phyloP scores from a whole-genome alignment of 257 asterid genomes.

The Gentiana straminea region DNA sequence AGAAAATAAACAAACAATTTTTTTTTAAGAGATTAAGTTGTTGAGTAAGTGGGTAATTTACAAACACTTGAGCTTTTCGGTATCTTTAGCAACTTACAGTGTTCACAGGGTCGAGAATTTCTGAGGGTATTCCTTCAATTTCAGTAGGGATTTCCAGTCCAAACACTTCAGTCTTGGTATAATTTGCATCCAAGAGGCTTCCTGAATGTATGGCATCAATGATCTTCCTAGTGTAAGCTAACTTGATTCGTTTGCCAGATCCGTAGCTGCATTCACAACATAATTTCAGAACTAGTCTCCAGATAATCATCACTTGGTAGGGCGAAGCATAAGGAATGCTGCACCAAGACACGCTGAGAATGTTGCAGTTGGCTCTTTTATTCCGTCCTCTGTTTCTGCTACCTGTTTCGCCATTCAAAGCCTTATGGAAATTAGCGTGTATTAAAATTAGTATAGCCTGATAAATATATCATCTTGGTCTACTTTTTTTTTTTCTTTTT shows the following conservation, averaged over 20 bases:
- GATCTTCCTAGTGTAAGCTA: slow-evolving; percentile 72
- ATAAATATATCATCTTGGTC: neutral
- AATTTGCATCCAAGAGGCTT: slow-evolving; percentile 37
- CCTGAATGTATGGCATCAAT: slow-evolving; percentile 75
- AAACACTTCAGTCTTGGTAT: slow-evolving; percentile 53
- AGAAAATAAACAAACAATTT: neutral
- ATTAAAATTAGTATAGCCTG: too few relatives aligned
- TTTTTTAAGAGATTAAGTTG: too few relatives aligned
- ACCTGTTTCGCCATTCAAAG: slow-evolving; percentile 27
- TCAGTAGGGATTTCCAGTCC: slow-evolving; percentile 68
- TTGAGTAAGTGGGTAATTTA: slow-evolving; percentile 1
- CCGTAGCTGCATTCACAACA: slow-evolving; percentile 38
- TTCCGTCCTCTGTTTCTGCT: slow-evolving; percentile 80
- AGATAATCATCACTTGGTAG: slow-evolving; percentile 17
- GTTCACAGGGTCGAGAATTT: slow-evolving; percentile 64
- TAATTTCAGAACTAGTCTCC: neutral
- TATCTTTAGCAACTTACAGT: slow-evolving; percentile 31
- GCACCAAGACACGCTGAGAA: slow-evolving; percentile 88
- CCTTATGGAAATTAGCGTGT: neutral
- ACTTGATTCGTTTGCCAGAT: slow-evolving; percentile 56
- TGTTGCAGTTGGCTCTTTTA: slow-evolving; percentile 62
- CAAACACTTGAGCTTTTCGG: neutral
- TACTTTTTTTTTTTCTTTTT: neutral
- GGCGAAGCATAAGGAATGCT: slow-evolving; percentile 78
- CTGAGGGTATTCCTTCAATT: slow-evolving; percentile 74